Base-by-base conservation (phyloP, 2,329 filamentous ascomycete genomes). In the Fusarium luffae region DNA sequence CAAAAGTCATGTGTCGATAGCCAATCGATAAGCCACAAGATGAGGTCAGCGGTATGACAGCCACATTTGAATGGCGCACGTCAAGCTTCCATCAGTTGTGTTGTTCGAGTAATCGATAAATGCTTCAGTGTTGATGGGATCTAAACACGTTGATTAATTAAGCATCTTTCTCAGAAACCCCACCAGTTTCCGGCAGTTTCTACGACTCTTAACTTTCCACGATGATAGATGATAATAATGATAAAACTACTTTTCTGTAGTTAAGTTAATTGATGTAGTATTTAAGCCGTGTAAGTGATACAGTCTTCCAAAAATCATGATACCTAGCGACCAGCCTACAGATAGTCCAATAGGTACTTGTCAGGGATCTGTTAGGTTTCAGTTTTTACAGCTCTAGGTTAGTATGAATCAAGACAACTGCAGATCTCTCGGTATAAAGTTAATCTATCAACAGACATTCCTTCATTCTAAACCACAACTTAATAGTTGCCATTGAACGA, bases 11-110 rank as follows among this genome's bases (percentile, higher is more conserved):
- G 63, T 66, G 63, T 23, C 43, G 16, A 54, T 30, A 46, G 13
- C 61, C 44, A 57, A 54, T 49, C 23, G 16, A 28, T 44, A 66
- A 52, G 63, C 63, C 63, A 66, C 63, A 66, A 66, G 55, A 70
- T 70, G 68, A 71, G 63, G 68, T 70, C 59, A 70, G 58, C 48
- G 63, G 27, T 43, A 50, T 43, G 4, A 7, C 28, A 59, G 60
- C 62, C 60, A 65, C 60, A 47, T 47, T 48, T 32, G 19, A n/a
- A 18, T 44, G 19, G 34, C 16, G 48, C 27, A 41, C 47, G 41
- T 63, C 41, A 25, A 63, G 48, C 58, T 63, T 41, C 34, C 34
- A n/a, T 37, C 18, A 18, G n/a, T 43, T 55, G 28, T 56, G 21
- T 48, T 55, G 28, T 56, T 27, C 28, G 48, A 63, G 23, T 16